Conservation (phyloP, 805 yeast genomes). For the Kodamaea kaohsiungensis region DNA sequence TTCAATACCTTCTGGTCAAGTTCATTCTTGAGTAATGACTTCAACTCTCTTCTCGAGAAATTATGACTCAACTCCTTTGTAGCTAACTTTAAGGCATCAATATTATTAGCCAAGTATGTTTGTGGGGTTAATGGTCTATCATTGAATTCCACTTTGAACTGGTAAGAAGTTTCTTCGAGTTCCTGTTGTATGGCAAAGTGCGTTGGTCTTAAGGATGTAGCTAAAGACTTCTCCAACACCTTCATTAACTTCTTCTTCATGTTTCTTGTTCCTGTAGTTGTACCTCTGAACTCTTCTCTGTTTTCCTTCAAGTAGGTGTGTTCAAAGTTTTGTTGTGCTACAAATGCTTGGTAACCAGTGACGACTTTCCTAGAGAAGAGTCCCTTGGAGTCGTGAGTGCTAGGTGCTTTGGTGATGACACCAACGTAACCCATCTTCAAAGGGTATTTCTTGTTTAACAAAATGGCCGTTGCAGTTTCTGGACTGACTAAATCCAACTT, state of each 20-base stretch:
- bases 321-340: constrained; percentile 65
- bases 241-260: constrained; percentile 80
- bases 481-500: constrained; percentile 90
- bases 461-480: constrained; percentile 61
- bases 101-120: constrained; percentile 87
- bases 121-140: constrained; percentile 93
- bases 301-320: constrained; percentile 60
- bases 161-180: constrained; percentile 88
- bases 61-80: constrained; percentile 83
- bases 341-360: constrained; percentile 60
- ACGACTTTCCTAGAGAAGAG: constrained; percentile 49
- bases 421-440: constrained; percentile 97
- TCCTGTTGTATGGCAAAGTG: constrained; percentile 83
- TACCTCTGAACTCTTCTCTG: constrained; percentile 58
- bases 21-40: constrained; percentile 74
- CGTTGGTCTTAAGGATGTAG: constrained; percentile 83
- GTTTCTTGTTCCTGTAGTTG: constrained; percentile 72
- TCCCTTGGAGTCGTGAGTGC: constrained; percentile 24
- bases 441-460: constrained; percentile 83
- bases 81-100: constrained; percentile 81
- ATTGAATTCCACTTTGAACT: constrained; percentile 94
- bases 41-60: constrained; percentile 81
- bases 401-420: constrained; percentile 85
- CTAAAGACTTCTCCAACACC: constrained; percentile 90
- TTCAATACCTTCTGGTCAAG: constrained; percentile 89